Base-by-base conservation (phyloP, 306 rosid genomes). In the Ormosia semicastrata region DNA sequence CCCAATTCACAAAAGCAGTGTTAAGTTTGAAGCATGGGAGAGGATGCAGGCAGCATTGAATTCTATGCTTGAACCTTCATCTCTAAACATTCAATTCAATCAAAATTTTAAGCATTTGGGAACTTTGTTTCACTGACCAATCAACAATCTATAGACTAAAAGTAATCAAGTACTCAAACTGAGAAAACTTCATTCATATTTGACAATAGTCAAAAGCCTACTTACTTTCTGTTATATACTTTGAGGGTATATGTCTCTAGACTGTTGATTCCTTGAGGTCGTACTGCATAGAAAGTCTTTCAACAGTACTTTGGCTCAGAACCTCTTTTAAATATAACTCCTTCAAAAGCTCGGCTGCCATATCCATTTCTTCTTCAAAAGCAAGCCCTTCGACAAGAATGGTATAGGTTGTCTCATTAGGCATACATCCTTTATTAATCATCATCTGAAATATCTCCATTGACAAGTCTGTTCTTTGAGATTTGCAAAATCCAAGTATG, bases 311-410 rank as follows among this genome's bases (percentile, higher is more conserved):
- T 69, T 79, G 93, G 83, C 91, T 88, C 75, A 95, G 7, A 69
- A 89, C 94, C 67, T 81, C 86, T 76, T 81, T 90, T 82, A 39
- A 34, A 18, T 76, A 68, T 74, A 95, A 83, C 83, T 92, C 97
- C 62, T 86, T 89, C 85, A 93, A 63, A 53, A 95, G 84, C 36
- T 79, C 64, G 8, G 87, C 89, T 4, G 93, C 96, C 46, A 92
- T 82, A 77, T 90, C 94, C 34, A 68, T 83, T 82, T 92, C 86
- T 47, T 88, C 92, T 85, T 95, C 89, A 17, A 87, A 90, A 78
- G 92, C 92, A 66, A 95, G 84, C 69, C 97, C 98, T 86, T 93
- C 98, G 80, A 95, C 92, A 2, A 95, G 72, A 87, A 92, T 90
- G 49, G 90, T 77, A 43, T 92, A 95, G 50, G 99, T 95, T 52